Conservation (phyloP, 129 eudicot genomes). For the Gnaphalium uliginosum region DNA sequence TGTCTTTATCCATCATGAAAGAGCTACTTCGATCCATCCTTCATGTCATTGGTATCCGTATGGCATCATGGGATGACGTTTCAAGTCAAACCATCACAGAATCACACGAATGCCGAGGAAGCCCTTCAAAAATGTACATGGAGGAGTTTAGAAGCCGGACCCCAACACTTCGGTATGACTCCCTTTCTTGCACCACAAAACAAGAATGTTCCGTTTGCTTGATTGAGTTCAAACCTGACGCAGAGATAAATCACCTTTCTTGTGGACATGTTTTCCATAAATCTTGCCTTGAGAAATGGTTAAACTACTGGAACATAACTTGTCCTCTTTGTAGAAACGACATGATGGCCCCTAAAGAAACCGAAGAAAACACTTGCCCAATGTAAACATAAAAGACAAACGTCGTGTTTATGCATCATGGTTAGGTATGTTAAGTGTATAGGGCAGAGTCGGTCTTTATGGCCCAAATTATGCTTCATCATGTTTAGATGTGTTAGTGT, state of each 20-base stretch:
- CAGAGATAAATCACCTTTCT: conserved; percentile 62
- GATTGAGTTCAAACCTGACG: conserved; percentile 57
- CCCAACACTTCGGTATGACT: conserved; percentile 55
- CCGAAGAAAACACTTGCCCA: conserved; percentile 74
- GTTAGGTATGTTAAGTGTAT: neutral
- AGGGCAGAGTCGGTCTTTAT: neutral
- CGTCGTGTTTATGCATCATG: neutral
- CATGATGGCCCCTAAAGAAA: conserved; percentile 53
- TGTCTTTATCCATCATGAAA: conserved; percentile 60
- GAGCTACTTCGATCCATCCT: conserved; percentile 56
- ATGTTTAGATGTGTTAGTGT: neutral
- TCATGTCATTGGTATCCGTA: conserved; percentile 53
- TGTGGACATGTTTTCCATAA: conserved; percentile 85
- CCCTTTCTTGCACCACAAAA: conserved; percentile 34
- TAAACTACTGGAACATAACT: conserved; percentile 65
- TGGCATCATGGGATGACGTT: conserved; percentile 53
- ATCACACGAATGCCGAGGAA: conserved; percentile 39
- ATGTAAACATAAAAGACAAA: conserved; percentile 43
- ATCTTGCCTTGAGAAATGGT: conserved; percentile 74
- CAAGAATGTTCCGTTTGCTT: conserved; percentile 85
- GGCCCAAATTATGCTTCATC: neutral
- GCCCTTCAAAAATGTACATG: conserved; percentile 52
- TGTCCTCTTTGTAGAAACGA: conserved; percentile 78
- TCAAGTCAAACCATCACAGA: conserved; percentile 33
- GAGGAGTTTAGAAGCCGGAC: conserved; percentile 62